Evolutionary conservation across 1,139 yeast species (phyloP).

Genomic region (Suhomyces bokatorum): DNA sequence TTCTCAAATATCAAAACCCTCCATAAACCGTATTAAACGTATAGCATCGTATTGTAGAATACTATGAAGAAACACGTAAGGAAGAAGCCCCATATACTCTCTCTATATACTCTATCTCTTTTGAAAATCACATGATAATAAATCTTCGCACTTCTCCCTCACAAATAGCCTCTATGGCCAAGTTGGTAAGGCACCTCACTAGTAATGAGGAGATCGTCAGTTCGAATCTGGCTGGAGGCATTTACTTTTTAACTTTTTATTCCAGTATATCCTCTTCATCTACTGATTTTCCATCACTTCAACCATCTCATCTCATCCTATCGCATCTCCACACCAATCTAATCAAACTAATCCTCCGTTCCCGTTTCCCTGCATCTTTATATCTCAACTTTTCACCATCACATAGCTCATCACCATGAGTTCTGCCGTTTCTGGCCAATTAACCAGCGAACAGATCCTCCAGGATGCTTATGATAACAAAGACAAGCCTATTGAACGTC

Average conservation of each 20-base stretch:
- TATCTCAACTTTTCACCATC: neutral
- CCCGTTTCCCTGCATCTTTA: neutral
- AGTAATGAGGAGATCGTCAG: slow-evolving; percentile 90
- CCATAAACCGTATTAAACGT: too few relatives aligned
- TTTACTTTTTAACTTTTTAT: slow-evolving; percentile 22
- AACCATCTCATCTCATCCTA: neutral
- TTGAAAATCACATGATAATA: too few relatives aligned
- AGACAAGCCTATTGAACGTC: slow-evolving; percentile 39
- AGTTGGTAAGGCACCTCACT: slow-evolving; percentile 93
- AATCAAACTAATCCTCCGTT: neutral
- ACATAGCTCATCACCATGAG: slow-evolving; percentile 7
- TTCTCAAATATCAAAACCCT: too few relatives aligned
- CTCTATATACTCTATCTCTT: too few relatives aligned
- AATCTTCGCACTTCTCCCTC: neutral
- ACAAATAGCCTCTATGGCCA: slow-evolving; percentile 43
- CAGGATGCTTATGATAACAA: slow-evolving; percentile 37
- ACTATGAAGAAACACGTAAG: too few relatives aligned
- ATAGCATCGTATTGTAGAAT: too few relatives aligned
- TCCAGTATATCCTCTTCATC: neutral
- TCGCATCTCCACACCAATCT: neutral
- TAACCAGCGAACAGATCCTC: slow-evolving; percentile 42
- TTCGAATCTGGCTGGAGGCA: slow-evolving; percentile 84
- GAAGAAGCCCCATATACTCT: too few relatives aligned
- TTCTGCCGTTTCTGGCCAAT: slow-evolving; percentile 10
- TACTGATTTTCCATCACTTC: too few relatives aligned